Evolutionary conservation across 495 filamentous ascomycete genomes (phyloP).

Genomic region (Penicillium mononematosum): DNA sequence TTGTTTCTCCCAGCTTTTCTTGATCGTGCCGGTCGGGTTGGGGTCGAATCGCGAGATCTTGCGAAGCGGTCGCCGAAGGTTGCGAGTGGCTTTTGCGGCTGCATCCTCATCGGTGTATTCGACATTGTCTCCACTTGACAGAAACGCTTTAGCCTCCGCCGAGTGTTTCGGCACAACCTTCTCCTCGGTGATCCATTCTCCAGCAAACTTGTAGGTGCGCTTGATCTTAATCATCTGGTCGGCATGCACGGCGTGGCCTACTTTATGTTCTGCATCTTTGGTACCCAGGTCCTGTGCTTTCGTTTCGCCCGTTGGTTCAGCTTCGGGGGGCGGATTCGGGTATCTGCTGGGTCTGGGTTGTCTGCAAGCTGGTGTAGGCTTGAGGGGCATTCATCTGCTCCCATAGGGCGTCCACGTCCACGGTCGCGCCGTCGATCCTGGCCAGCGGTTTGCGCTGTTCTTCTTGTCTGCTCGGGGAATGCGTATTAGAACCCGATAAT

Average conservation of each 20-base stretch:
- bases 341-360: constrained; percentile 19
- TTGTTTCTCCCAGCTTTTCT: constrained; percentile 52
- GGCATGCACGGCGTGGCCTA: constrained; percentile 18
- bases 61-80: constrained; percentile 64
- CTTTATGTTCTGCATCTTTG: constrained; percentile 14
- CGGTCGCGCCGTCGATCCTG: constrained; percentile 65
- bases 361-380: constrained; percentile 15
- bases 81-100: constrained; percentile 19
- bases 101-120: constrained; percentile 37
- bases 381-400: constrained; percentile 63
- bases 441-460: constrained; percentile 59
- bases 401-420: constrained; percentile 92
- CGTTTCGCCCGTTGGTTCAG: constrained; percentile 16
- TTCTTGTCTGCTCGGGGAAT: constrained; percentile 50
- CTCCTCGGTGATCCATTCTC: constrained; percentile 77
- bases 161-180: constrained; percentile 76
- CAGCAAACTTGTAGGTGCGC: constrained; percentile 87
- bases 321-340: constrained; percentile 18
- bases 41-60: constrained; percentile 84
- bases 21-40: constrained; percentile 48
- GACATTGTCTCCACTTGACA: constrained; percentile 53
- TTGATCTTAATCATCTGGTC: constrained; percentile 74
- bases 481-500: constrained; percentile 13
- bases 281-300: constrained; percentile 26
- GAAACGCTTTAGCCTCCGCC: constrained; percentile 76